Evolutionary conservation across 2,329 filamentous ascomycete species (phyloP).

Genomic region (Tolypocladium capitatum): DNA sequence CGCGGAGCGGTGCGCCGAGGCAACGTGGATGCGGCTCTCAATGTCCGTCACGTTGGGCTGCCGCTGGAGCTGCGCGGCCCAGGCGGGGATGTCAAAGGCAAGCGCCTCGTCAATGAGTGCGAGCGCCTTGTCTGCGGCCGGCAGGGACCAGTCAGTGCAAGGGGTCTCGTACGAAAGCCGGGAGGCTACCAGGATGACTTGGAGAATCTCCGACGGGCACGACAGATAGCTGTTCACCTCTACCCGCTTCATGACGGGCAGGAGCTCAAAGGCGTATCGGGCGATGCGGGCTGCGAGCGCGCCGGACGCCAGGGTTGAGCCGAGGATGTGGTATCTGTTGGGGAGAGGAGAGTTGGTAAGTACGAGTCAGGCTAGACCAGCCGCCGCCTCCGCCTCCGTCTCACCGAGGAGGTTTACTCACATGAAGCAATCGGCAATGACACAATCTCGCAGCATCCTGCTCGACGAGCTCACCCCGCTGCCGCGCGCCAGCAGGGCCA

Average conservation of each 20-base stretch:
- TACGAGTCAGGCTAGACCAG: neutral
- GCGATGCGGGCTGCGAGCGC: slow-evolving; percentile 25
- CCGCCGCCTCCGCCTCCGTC: neutral
- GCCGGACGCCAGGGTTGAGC: slow-evolving; percentile 23
- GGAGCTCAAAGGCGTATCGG: slow-evolving; percentile 23
- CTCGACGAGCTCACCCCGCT: slow-evolving; percentile 15
- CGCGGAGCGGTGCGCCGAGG: slow-evolving; percentile 32
- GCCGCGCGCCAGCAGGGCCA: slow-evolving; percentile 21
- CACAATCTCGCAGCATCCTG: slow-evolving; percentile 27
- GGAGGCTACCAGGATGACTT: slow-evolving; percentile 30
- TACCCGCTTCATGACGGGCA: slow-evolving; percentile 26
- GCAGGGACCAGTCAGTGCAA: slow-evolving; percentile 16
- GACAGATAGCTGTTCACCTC: slow-evolving; percentile 29
- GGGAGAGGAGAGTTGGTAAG: neutral
- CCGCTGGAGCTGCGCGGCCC: slow-evolving; percentile 26
- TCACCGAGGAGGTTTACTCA: slow-evolving; percentile 12
- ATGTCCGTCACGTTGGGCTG: slow-evolving; percentile 22
- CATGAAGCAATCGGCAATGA: slow-evolving; percentile 35
- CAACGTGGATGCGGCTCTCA: slow-evolving; percentile 29
- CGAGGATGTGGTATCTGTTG: slow-evolving; percentile 26
- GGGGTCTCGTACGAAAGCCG: slow-evolving; percentile 26
- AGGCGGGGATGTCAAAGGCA: slow-evolving; percentile 26
- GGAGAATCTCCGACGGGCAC: slow-evolving; percentile 28
- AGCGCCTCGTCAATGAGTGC: slow-evolving; percentile 27
- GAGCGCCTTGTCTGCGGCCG: slow-evolving; percentile 22